phyloP scores from a whole-genome alignment of 208 protist genomes.

The Crithidia bombi region DNA sequence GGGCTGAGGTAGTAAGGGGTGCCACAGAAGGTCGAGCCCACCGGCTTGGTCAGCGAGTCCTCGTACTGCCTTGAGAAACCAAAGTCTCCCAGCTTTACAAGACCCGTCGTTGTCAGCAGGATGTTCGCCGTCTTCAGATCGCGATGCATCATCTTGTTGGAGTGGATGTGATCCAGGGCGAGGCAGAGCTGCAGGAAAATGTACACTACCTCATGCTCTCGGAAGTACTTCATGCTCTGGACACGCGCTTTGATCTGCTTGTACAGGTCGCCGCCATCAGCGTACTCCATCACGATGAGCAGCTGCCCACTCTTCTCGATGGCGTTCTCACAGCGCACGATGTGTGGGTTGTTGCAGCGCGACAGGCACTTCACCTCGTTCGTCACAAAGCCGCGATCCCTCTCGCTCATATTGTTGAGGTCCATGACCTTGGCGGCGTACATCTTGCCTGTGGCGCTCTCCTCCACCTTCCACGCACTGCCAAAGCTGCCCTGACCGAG shows the following conservation, averaged over 20 bases:
- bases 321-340: slow-evolving; percentile 81
- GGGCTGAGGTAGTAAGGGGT: slow-evolving; percentile 94
- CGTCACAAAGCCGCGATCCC: slow-evolving; percentile 90
- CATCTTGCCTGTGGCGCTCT: slow-evolving; percentile 67
- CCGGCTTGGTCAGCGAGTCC: slow-evolving; percentile 80
- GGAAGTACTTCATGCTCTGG: slow-evolving; percentile 64
- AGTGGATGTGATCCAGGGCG: slow-evolving; percentile 89
- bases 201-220: slow-evolving; percentile 85
- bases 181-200: slow-evolving; percentile 87
- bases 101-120: slow-evolving; percentile 78
- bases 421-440: slow-evolving; percentile 93
- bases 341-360: slow-evolving; percentile 91
- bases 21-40: slow-evolving; percentile 87
- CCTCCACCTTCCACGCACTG: slow-evolving; percentile 85
- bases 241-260: slow-evolving; percentile 83
- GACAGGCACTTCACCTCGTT: slow-evolving; percentile 95
- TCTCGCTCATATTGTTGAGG: slow-evolving; percentile 82
- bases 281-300: slow-evolving; percentile 91
- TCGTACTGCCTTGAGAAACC: slow-evolving; percentile 88
- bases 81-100: slow-evolving; percentile 91
- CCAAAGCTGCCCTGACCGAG: slow-evolving; percentile 94
- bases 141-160: slow-evolving; percentile 89
- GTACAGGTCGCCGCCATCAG: slow-evolving; percentile 83
- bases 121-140: slow-evolving; percentile 92
- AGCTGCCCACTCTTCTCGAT: slow-evolving; percentile 71